phyloP scores from a whole-genome alignment of 257 asterid genomes.

The Henckelia pumila region DNA sequence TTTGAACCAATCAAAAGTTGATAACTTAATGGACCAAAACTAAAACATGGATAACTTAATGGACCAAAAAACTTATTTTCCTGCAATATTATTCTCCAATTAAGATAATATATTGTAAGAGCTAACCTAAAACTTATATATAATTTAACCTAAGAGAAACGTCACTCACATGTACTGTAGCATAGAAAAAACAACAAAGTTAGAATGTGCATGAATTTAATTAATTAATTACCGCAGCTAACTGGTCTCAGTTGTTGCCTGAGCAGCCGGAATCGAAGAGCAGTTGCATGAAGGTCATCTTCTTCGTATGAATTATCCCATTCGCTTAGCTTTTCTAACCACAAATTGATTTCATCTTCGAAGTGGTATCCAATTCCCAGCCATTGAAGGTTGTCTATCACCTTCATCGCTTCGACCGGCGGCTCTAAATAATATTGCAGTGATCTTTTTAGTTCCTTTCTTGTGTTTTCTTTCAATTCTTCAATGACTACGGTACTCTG shows the following conservation, averaged over 20 bases:
- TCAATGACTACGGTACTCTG: neutral
- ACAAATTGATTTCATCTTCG: conserved; percentile 15
- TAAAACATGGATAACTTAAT: too few species aligned
- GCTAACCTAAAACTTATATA: too few species aligned
- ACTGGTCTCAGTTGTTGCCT: conserved; percentile 8
- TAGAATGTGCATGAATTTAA: too few species aligned
- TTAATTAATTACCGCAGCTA: conserved; percentile 24
- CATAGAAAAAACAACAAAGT: too few species aligned
- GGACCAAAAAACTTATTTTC: too few species aligned
- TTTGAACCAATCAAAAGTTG: too few species aligned
- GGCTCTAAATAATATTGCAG: neutral
- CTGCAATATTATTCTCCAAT: too few species aligned
- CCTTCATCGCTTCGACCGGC: too few species aligned
- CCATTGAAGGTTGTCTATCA: conserved; percentile 24
- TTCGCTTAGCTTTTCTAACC: conserved; percentile 12
- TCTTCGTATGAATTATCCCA: conserved; percentile 18
- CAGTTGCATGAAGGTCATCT: conserved; percentile 21
- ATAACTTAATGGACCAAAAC: too few species aligned
- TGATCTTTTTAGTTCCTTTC: neutral
- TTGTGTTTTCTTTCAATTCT: neutral
- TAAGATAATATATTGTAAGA: too few species aligned
- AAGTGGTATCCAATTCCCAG: conserved; percentile 20
- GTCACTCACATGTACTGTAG: too few species aligned
- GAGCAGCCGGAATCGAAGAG: conserved; percentile 24
- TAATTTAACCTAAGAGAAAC: too few species aligned